Conservation (phyloP, 306 rosid genomes). For the Ceratonia siliqua region DNA sequence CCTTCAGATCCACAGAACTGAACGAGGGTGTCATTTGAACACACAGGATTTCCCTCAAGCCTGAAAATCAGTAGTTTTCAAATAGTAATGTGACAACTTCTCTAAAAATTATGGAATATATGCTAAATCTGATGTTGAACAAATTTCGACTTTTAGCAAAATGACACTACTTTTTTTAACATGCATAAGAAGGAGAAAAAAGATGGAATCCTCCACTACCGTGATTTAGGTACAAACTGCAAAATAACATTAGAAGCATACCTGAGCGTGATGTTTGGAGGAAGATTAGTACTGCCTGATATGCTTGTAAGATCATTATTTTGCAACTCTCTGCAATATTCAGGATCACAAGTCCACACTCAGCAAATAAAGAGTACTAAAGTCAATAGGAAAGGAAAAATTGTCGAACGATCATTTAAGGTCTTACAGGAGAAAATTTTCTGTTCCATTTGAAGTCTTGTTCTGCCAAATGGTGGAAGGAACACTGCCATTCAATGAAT, state of each 20-base stretch:
- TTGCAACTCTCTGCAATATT: conserved; percentile 74
- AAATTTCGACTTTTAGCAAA: conserved; percentile 17
- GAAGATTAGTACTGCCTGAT: conserved; percentile 55
- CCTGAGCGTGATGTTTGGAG: conserved; percentile 74
- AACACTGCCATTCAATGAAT: conserved; percentile 62
- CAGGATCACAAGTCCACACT: conserved; percentile 31
- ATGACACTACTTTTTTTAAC: conserved; percentile 4
- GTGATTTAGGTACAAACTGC: conserved; percentile 25
- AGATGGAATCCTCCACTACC: neutral
- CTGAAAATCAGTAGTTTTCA: conserved; percentile 51
- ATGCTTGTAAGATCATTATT: conserved; percentile 57
- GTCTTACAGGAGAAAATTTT: conserved; percentile 64
- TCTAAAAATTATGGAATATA: neutral
- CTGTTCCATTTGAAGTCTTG: conserved; percentile 42
- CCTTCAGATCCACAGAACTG: conserved; percentile 57
- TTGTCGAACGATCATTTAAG: conserved; percentile 25
- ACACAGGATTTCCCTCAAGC: conserved; percentile 87
- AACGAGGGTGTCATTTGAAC: conserved; percentile 45
- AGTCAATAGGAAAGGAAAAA: neutral
- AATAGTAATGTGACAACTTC: neutral
- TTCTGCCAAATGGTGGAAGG: conserved; percentile 73
- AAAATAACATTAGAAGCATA: conserved; percentile 48
- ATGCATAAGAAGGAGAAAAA: conserved; percentile 17
- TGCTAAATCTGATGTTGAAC: conserved; percentile 12
- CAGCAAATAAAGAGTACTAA: conserved; percentile 3